A percentile compares a stretch with the other conserved stretches of the same genome.
Evolutionary conservation across 192 early-diverging fungal species (phyloP).

Genomic region (Spizellomyces punctatus): DNA sequence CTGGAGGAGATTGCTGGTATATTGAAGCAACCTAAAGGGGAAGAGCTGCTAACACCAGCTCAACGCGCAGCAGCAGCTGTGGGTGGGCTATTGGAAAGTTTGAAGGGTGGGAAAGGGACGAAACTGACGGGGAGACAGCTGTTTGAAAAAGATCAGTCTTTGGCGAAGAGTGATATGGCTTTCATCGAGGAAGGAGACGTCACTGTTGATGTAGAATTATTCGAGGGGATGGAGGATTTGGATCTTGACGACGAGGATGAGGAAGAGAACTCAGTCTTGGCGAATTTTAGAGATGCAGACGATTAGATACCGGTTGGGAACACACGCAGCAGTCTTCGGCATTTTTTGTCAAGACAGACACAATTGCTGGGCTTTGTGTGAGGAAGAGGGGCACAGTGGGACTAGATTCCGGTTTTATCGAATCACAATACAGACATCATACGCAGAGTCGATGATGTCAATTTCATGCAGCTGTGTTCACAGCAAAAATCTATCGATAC

Average conservation of each 20-base stretch:
- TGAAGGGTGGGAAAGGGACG: slow-evolving; percentile 35
- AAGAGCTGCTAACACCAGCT: slow-evolving; percentile 30
- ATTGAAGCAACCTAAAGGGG: slow-evolving; percentile 18
- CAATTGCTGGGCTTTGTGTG: no score
- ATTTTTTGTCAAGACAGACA: no score
- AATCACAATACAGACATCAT: no score
- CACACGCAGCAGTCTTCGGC: no score
- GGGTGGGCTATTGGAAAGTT: slow-evolving; percentile 41
- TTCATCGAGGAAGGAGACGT: slow-evolving; percentile 86
- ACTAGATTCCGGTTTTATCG: no score
- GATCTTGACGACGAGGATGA: slow-evolving; percentile 59
- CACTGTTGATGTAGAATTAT: slow-evolving; percentile 72
- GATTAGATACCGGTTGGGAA: background rate
- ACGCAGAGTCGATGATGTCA: no score
- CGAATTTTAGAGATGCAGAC: background rate
- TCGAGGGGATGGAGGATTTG: slow-evolving; percentile 66
- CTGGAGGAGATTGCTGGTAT: slow-evolving; percentile 63
- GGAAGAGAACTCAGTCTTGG: slow-evolving; percentile 49
- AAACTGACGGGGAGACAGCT: slow-evolving; percentile 74
- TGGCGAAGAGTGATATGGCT: slow-evolving; percentile 80
- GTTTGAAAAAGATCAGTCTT: slow-evolving; percentile 87
- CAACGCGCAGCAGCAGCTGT: slow-evolving; percentile 29
- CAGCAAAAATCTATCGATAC: background rate
- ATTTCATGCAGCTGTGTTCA: no score
- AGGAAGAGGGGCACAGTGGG: no score